phyloP scores from a whole-genome alignment of 495 filamentous ascomycete species.

The Pyronema omphalodes region DNA sequence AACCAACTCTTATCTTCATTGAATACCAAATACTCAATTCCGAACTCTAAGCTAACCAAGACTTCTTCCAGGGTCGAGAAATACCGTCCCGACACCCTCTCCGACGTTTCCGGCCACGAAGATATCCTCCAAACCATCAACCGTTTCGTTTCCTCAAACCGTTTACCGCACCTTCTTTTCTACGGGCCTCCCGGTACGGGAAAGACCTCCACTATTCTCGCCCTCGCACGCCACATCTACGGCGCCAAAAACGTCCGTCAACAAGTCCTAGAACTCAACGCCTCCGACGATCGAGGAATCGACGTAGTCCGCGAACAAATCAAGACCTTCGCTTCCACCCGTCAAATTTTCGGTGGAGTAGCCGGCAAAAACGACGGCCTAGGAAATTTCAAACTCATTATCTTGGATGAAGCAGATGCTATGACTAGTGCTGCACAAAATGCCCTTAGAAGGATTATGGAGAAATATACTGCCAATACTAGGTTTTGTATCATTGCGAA shows the following conservation, averaged over 20 bases:
- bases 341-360: constrained; percentile 35
- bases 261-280: constrained; percentile 95
- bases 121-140: constrained; percentile 96
- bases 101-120: constrained; percentile 92
- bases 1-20: neutral
- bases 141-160: constrained; percentile 59
- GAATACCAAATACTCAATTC: constrained; percentile 5
- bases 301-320: constrained; percentile 98
- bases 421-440: constrained; percentile 97
- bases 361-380: constrained; percentile 34
- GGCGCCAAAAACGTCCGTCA: constrained; percentile 82
- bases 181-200: constrained; percentile 95
- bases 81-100: constrained; percentile 71
- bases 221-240: constrained; percentile 80
- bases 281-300: constrained; percentile 91
- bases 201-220: constrained; percentile 95
- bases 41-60: neutral
- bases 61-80: constrained; percentile 70
- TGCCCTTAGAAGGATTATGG: constrained; percentile 94
- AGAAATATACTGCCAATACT: constrained; percentile 96
- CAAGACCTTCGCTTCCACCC: constrained; percentile 83
- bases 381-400: constrained; percentile 80
- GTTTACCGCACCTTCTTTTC: constrained; percentile 88
- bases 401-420: constrained; percentile 93
- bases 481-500: constrained; percentile 98